phyloP scores from a whole-genome alignment of 495 filamentous ascomycete genomes.

The Penicillium ochrochloron region DNA sequence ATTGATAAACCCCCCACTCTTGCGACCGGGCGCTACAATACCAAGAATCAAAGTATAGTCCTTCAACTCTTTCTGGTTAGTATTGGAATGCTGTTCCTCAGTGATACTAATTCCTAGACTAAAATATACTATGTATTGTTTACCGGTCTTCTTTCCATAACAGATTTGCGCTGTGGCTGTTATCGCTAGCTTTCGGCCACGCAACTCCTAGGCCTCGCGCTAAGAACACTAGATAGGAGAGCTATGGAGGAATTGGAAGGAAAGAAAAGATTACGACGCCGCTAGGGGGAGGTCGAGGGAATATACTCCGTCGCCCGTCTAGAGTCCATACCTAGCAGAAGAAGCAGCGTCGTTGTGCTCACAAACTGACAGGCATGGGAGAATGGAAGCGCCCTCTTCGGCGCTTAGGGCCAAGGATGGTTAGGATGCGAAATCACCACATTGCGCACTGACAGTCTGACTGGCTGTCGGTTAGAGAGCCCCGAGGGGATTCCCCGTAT shows the following conservation, averaged over 20 bases:
- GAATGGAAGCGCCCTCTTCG: background rate
- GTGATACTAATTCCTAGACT: background rate
- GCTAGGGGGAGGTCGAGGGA: background rate
- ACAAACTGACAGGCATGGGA: background rate
- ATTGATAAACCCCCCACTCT: conserved; percentile 1
- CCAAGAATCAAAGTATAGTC: background rate
- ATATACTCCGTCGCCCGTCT: background rate
- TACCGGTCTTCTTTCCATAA: background rate
- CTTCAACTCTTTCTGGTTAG: background rate
- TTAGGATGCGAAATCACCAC: background rate
- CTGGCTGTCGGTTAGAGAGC: background rate
- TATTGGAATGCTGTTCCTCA: background rate
- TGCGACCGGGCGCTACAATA: background rate
- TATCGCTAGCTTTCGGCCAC: background rate
- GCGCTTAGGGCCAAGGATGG: background rate
- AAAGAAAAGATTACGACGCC: background rate
- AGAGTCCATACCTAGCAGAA: background rate
- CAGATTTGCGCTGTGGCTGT: background rate
- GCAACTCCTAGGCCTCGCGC: background rate
- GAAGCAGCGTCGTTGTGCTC: background rate
- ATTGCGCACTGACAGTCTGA: background rate
- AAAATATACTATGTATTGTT: background rate
- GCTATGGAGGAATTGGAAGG: background rate
- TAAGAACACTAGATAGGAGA: background rate
- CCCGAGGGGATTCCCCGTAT: conserved; percentile 1